Evolutionary conservation across 2,329 filamentous ascomycete species (phyloP).

Genomic region (Pseudomassariella vexata): DNA sequence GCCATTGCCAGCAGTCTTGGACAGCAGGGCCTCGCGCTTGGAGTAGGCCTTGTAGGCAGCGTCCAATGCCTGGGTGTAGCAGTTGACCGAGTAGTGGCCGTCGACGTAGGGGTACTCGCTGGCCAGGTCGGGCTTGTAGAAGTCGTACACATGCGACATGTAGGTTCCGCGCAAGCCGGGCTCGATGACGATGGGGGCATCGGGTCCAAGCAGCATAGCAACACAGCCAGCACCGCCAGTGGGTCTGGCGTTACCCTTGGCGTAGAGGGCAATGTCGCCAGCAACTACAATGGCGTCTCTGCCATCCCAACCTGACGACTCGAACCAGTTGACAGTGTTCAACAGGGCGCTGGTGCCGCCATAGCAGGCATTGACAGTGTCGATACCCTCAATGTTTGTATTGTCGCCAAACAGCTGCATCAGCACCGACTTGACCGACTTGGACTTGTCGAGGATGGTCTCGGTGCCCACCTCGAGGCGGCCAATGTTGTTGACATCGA

Average conservation of each 20-base stretch:
- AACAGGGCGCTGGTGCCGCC: constrained; percentile 80
- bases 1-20: constrained; percentile 40
- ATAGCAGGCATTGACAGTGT: constrained; percentile 82
- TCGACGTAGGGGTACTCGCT: constrained; percentile 85
- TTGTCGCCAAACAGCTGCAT: constrained; percentile 85
- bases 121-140: constrained; percentile 84
- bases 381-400: constrained; percentile 77
- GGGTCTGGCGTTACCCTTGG: constrained; percentile 75
- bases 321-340: constrained; percentile 80
- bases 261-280: constrained; percentile 80
- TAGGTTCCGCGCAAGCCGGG: constrained; percentile 74
- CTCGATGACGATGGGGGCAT: constrained; percentile 72
- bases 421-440: constrained; percentile 82
- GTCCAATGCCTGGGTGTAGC: constrained; percentile 77
- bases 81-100: constrained; percentile 75
- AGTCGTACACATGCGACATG: constrained; percentile 82
- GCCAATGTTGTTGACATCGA: constrained; percentile 72
- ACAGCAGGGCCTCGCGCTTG: constrained; percentile 60
- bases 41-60: constrained; percentile 76
- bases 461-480: constrained; percentile 82
- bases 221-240: constrained; percentile 77
- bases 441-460: constrained; percentile 83
- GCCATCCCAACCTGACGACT: constrained; percentile 83
- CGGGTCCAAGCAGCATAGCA: constrained; percentile 71
- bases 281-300: constrained; percentile 74